Evolutionary conservation across 257 asterid genomes (phyloP).

Genomic region (Solanum chilense): DNA sequence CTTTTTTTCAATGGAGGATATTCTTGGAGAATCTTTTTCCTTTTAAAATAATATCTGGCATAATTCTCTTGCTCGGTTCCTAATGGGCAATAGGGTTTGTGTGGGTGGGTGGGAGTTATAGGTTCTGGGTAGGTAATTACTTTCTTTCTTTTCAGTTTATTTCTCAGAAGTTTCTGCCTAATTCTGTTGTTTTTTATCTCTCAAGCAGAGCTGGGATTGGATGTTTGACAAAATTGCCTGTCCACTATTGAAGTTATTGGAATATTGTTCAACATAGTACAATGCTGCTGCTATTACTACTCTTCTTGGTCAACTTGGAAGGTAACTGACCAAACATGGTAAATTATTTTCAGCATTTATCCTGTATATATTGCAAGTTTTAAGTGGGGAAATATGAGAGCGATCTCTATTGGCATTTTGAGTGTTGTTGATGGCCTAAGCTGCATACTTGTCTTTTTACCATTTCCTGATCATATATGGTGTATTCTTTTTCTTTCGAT

Average conservation of each 20-base stretch:
- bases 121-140: neutral
- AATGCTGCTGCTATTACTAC: slow-evolving; percentile 37
- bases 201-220: slow-evolving; percentile 85
- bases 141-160: neutral
- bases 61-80: neutral
- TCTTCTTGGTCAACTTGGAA: slow-evolving; percentile 83
- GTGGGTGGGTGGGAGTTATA: neutral
- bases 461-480: neutral
- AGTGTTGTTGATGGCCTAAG: neutral
- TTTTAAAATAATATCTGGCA: neutral
- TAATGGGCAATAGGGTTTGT: neutral
- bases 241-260: slow-evolving; percentile 34
- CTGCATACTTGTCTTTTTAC: neutral
- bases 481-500: neutral
- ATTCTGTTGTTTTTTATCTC: neutral
- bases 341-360: neutral
- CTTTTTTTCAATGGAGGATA: neutral
- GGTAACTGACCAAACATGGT: slow-evolving; percentile 26
- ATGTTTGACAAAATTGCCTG: slow-evolving; percentile 33
- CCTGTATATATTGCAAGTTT: neutral
- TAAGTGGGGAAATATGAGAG: neutral
- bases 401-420: neutral
- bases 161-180: neutral
- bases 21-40: neutral
- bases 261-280: slow-evolving; percentile 28